These are phyloP conservation scores for Beauveria sp. DNA, from an alignment of 2,329 filamentous ascomycete genomes.

Conservation along the genomic window DNA sequence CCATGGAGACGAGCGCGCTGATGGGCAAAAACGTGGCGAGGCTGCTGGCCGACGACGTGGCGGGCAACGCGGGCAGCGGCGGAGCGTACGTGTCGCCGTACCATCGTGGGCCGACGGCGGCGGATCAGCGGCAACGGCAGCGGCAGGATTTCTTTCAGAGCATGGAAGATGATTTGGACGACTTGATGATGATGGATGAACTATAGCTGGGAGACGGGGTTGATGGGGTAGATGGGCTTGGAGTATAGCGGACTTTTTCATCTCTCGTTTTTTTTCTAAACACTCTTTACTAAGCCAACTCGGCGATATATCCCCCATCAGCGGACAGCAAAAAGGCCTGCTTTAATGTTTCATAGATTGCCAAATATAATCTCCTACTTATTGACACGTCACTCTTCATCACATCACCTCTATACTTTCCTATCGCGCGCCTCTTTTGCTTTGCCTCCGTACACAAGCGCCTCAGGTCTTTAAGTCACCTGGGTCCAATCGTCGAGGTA, in stretches of 20 bases:
- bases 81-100: conserved; percentile 9
- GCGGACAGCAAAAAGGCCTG: background rate
- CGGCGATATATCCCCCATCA: background rate
- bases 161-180: conserved; percentile 12
- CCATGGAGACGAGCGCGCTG: conserved; percentile 92
- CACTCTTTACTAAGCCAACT: background rate
- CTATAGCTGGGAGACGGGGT: conserved; percentile 4
- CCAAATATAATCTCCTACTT: background rate
- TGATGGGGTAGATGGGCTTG: background rate
- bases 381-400: background rate
- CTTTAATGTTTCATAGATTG: background rate
- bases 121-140: background rate
- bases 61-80: conserved; percentile 18
- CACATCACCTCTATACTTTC: background rate
- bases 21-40: conserved; percentile 82
- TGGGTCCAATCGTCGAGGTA: too few relatives aligned
- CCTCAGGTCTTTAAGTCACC: too few relatives aligned
- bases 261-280: background rate
- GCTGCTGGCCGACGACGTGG: conserved; percentile 56
- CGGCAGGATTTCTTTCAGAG: conserved; percentile 12
- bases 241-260: background rate
- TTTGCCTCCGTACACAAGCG: too few relatives aligned
- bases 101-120: background rate
- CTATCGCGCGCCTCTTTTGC: too few relatives aligned
- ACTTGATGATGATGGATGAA: conserved; percentile 14